Conservation (phyloP, 2,329 filamentous ascomycete genomes). For the Dichotomopilus funicola region DNA sequence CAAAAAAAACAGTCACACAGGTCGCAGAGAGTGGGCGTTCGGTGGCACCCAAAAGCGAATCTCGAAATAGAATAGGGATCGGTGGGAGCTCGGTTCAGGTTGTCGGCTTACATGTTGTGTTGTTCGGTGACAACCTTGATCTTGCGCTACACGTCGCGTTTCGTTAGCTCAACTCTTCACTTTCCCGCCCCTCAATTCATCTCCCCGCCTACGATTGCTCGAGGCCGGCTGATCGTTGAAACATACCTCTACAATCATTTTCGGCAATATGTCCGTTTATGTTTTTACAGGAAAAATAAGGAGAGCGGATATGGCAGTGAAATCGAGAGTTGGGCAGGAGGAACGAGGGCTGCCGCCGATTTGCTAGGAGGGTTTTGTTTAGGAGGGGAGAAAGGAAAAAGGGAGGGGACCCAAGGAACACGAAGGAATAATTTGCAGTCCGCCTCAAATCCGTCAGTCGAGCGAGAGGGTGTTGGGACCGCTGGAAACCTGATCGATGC, state of each 20-base stretch:
- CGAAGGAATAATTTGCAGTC: too few relatives aligned
- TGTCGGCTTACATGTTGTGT: conserved; percentile 61
- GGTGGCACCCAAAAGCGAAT: too few relatives aligned
- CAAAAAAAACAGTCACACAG: background rate
- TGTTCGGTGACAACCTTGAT: conserved; percentile 94
- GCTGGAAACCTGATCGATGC: too few relatives aligned
- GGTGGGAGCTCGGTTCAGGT: too few relatives aligned
- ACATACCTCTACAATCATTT: conserved; percentile 35
- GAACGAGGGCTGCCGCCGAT: too few relatives aligned
- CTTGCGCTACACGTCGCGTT: conserved; percentile 58
- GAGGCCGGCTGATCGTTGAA: background rate
- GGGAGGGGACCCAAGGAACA: too few relatives aligned
- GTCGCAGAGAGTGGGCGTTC: background rate
- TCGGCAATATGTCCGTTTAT: conserved; percentile 8
- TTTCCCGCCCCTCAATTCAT: background rate
- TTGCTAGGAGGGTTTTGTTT: too few relatives aligned
- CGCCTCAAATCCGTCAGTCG: too few relatives aligned
- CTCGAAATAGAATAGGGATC: too few relatives aligned
- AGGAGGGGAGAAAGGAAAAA: too few relatives aligned
- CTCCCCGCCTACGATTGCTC: background rate
- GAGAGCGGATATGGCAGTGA: background rate
- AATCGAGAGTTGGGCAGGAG: too few relatives aligned
- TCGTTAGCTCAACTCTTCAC: conserved; percentile 3
- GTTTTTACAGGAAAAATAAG: background rate
- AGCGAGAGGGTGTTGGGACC: too few relatives aligned